These are phyloP conservation scores for Coemansia sp. DNA, from an alignment of 371 early-diverging fungal genomes.

Conservation along the genomic window DNA sequence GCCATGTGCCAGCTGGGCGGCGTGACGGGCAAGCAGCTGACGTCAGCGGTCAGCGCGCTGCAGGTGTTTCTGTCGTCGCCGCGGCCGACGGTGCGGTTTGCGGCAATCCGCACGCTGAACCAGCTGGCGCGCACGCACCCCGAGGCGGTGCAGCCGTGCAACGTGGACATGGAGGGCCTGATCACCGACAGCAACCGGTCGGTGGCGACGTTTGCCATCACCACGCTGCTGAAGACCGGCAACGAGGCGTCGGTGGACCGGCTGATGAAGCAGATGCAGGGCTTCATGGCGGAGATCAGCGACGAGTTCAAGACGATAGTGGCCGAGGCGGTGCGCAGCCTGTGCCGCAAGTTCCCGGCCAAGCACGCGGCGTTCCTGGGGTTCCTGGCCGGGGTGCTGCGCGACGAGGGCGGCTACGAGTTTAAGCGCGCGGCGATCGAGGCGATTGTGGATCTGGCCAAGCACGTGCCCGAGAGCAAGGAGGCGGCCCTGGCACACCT, in stretches of 20 bases:
- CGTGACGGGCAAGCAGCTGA: slow-evolving; percentile 80
- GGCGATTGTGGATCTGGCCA: slow-evolving; percentile 94
- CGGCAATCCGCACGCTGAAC: slow-evolving; percentile 95
- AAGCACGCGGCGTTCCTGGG: slow-evolving; percentile 92
- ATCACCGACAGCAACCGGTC: slow-evolving; percentile 96
- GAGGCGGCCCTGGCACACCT: slow-evolving; percentile 93
- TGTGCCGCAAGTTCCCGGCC: slow-evolving; percentile 95
- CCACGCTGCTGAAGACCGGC: slow-evolving; percentile 97
- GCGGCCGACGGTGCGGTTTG: slow-evolving; percentile 92
- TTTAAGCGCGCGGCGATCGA: slow-evolving; percentile 96
- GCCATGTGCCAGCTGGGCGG: slow-evolving; percentile 90
- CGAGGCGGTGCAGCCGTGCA: slow-evolving; percentile 88
- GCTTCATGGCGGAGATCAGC: slow-evolving; percentile 96
- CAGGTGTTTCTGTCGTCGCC: slow-evolving; percentile 91
- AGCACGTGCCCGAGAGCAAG: slow-evolving; percentile 88
- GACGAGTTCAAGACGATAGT: slow-evolving; percentile 98
- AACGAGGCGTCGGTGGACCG: slow-evolving; percentile 97
- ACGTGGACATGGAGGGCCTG: slow-evolving; percentile 95
- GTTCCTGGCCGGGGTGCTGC: slow-evolving; percentile 88
- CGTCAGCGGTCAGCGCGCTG: slow-evolving; percentile 88
- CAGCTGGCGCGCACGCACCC: slow-evolving; percentile 86
- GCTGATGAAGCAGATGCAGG: slow-evolving; percentile 96
- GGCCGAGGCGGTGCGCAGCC: slow-evolving; percentile 93
- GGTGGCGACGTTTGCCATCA: slow-evolving; percentile 98
- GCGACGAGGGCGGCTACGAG: slow-evolving; percentile 97